phyloP scores from a whole-genome alignment of 1,284 basidiomycete species.

The Puccinia horiana region DNA sequence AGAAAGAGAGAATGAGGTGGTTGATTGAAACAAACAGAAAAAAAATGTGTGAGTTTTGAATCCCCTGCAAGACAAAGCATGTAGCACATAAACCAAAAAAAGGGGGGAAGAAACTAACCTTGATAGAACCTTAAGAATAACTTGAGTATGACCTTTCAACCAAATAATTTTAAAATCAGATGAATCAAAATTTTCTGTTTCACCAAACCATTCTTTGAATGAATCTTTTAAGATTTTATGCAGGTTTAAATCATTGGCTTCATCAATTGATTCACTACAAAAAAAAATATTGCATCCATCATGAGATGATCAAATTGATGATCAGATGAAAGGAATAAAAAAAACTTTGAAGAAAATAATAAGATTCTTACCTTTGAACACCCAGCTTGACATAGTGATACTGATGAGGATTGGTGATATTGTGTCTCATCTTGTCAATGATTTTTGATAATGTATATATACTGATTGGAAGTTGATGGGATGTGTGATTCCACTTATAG shows the following conservation, averaged over 20 bases:
- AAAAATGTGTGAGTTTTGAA: too few relatives aligned
- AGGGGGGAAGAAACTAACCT: not conserved
- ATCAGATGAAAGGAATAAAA: not conserved
- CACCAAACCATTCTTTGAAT: slow-evolving; percentile 17
- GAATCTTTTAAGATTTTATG: not conserved
- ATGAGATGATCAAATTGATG: not conserved
- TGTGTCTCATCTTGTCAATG: slow-evolving; percentile 59
- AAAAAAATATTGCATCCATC: not conserved
- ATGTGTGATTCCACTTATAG: too few relatives aligned
- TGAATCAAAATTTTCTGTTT: not conserved
- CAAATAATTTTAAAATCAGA: not conserved
- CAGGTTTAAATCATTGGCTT: slow-evolving; percentile 5
- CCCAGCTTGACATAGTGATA: slow-evolving; percentile 6
- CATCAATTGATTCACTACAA: slow-evolving; percentile 1
- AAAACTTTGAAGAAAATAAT: not conserved
- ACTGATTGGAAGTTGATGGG: too few relatives aligned
- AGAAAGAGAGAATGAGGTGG: too few relatives aligned
- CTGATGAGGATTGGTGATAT: slow-evolving; percentile 8
- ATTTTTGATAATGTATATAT: too few relatives aligned
- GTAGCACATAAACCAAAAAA: not conserved
- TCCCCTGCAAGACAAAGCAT: not conserved
- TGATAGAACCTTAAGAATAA: not conserved
- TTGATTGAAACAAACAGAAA: not conserved
- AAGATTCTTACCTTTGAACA: not conserved
- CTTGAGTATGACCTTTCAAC: not conserved